Evolutionary conservation across 1,284 basidiomycete species (phyloP), one percentile per base, ranked within the genome.

Genomic region (Grifola frondosa): DNA sequence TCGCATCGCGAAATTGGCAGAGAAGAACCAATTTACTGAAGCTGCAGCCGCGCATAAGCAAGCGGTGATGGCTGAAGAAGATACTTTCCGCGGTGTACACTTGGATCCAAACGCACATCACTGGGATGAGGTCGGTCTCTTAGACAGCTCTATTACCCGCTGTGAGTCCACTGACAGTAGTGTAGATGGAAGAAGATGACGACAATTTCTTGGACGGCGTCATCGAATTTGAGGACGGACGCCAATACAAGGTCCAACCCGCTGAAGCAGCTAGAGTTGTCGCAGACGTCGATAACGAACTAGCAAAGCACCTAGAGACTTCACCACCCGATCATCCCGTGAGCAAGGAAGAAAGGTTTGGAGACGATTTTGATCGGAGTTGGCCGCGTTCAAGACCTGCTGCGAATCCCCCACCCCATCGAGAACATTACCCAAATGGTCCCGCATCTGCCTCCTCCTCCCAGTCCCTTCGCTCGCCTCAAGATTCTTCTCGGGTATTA

Each of bases 201-300:
- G 90, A 92, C 57, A 89, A 91, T 57, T 93, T 92, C 57, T 67
- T 96, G 26, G 88, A 82, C 55, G 89, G 86, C 30, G 86, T 93
- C 29, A 90, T 97, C 57, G 92, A 97, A 63, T 97, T 97, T 61
- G 92, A 82, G 5, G 94, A 97, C 61, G 92, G 92, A 6, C 80
- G 84, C 34, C 88, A 91, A 61, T 94, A 94, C 69, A 90, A 84
- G 53, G 75, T 93, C 46, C 78, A 84, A 49, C 65, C 80, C 7
- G 60, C 71, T 24, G 70, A 75, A 13, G 64, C 50, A 33, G 49
- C 69, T 13, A 51, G 48, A 15, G n/a, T n/a, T n/a, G n/a, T n/a
- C n/a, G n/a, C 59, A 46, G 24, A 36, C 40, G 13, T 37, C 50
- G n/a, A n/a, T n/a, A n/a, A n/a, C n/a, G n/a, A n/a, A n/a, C n/a